Evolutionary conservation across 306 rosid species (phyloP).

Genomic region (Vigna hirtella): DNA sequence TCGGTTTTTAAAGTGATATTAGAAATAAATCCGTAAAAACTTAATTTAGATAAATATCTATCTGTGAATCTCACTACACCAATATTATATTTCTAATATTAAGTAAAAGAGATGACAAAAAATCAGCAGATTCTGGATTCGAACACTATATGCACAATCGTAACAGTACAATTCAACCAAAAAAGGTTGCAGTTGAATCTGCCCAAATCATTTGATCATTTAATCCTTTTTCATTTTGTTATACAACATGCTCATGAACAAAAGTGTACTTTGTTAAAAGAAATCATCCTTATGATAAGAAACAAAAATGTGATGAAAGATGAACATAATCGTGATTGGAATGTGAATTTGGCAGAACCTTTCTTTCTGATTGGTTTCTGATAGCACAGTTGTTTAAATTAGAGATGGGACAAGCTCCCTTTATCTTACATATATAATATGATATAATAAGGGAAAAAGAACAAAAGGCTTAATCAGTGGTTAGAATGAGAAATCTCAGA

Average conservation of each 20-base stretch:
- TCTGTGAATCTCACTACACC: no score
- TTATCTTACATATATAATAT: conserved; percentile 32
- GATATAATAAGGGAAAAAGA: conserved; percentile 29
- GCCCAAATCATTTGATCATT: neutral
- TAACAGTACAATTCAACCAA: no score
- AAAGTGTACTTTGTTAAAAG: conserved; percentile 24
- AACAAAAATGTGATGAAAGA: conserved; percentile 36
- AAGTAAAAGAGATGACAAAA: no score
- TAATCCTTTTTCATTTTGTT: neutral
- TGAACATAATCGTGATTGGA: conserved; percentile 20
- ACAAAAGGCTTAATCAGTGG: conserved; percentile 52
- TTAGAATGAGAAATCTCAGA: conserved; percentile 49
- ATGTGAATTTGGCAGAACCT: conserved; percentile 8
- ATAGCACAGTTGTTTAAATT: conserved; percentile 36
- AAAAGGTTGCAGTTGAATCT: neutral
- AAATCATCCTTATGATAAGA: conserved; percentile 6
- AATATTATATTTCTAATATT: no score
- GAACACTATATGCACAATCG: no score
- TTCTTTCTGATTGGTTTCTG: conserved; percentile 27
- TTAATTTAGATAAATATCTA: no score
- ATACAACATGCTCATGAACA: neutral
- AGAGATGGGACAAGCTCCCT: conserved; percentile 41
- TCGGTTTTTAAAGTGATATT: no score
- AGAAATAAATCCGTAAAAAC: no score
- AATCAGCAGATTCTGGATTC: no score